Conservation (phyloP, 192 early-diverging fungal genomes). For the Coemansia reversa region DNA sequence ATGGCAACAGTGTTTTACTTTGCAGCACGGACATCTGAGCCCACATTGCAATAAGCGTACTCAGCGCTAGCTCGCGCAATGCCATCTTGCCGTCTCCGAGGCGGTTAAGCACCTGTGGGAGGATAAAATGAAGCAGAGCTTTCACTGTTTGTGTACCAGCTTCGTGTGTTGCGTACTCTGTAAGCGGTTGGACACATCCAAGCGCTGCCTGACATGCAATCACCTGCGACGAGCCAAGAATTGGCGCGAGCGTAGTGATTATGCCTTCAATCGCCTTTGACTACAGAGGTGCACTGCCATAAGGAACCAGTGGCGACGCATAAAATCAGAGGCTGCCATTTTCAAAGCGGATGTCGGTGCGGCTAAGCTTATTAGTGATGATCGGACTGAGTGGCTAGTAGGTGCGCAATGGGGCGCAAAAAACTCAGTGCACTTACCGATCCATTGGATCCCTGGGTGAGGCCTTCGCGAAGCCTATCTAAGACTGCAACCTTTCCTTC, state of each 20-base stretch:
- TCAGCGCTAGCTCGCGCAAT: slow-evolving; percentile 43
- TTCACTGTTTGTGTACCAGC: slow-evolving; percentile 17
- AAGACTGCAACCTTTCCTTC: slow-evolving; percentile 33
- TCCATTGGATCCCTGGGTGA: slow-evolving; percentile 21
- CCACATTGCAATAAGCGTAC: slow-evolving; percentile 44
- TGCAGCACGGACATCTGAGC: slow-evolving; percentile 19
- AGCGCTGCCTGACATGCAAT: slow-evolving; percentile 51
- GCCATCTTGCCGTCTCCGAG: slow-evolving; percentile 52
- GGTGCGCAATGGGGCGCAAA: background rate
- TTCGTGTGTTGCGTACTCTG: slow-evolving; percentile 22
- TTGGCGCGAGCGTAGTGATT: slow-evolving; percentile 32
- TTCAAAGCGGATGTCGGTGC: background rate
- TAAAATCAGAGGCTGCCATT: background rate
- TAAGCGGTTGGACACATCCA: slow-evolving; percentile 34
- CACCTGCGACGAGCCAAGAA: slow-evolving; percentile 49
- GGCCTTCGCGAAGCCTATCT: slow-evolving; percentile 23
- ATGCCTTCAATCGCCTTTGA: slow-evolving; percentile 45
- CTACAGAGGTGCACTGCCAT: slow-evolving; percentile 12
- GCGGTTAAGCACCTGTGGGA: slow-evolving; percentile 45
- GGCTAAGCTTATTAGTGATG: background rate
- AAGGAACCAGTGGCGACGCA: background rate
- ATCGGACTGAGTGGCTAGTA: background rate
- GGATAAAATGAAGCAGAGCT: slow-evolving; percentile 42
- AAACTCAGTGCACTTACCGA: slow-evolving; percentile 29
- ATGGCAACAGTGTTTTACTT: slow-evolving; percentile 14